phyloP scores from a whole-genome alignment of 371 early-diverging fungal species.

The Furculomyces boomerangus region DNA sequence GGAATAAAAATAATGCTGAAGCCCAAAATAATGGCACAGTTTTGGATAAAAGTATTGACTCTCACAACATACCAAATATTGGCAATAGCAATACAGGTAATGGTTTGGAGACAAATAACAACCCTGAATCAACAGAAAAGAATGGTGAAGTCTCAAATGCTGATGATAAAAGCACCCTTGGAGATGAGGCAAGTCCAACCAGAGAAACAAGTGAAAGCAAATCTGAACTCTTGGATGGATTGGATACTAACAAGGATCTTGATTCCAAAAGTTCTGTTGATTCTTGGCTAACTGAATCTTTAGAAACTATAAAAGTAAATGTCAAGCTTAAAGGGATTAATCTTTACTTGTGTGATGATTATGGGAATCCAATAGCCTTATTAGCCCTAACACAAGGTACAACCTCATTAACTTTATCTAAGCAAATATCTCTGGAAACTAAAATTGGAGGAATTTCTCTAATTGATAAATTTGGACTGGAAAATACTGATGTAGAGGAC shows the following conservation, averaged over 20 bases:
- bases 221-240: neutral
- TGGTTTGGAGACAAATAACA: neutral
- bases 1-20: neutral
- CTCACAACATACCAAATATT: neutral
- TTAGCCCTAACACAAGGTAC: slow-evolving; percentile 53
- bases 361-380: slow-evolving; percentile 54
- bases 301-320: slow-evolving; percentile 44
- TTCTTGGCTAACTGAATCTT: slow-evolving; percentile 12
- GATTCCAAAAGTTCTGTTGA: slow-evolving; percentile 1
- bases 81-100: neutral
- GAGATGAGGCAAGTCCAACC: neutral
- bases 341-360: slow-evolving; percentile 66
- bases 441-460: slow-evolving; percentile 71
- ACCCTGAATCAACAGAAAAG: neutral
- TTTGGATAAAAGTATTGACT: neutral
- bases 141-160: neutral
- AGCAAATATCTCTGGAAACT: slow-evolving; percentile 48
- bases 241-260: neutral
- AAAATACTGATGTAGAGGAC: slow-evolving; percentile 5
- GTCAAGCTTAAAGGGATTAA: slow-evolving; percentile 58
- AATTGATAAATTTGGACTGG: slow-evolving; percentile 35
- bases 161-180: neutral
- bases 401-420: slow-evolving; percentile 39
- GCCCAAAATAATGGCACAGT: neutral
- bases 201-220: too few species aligned